Evolutionary conservation across 108 stramenopile species (phyloP).

Genomic region (Fragilaria crotonensis): DNA sequence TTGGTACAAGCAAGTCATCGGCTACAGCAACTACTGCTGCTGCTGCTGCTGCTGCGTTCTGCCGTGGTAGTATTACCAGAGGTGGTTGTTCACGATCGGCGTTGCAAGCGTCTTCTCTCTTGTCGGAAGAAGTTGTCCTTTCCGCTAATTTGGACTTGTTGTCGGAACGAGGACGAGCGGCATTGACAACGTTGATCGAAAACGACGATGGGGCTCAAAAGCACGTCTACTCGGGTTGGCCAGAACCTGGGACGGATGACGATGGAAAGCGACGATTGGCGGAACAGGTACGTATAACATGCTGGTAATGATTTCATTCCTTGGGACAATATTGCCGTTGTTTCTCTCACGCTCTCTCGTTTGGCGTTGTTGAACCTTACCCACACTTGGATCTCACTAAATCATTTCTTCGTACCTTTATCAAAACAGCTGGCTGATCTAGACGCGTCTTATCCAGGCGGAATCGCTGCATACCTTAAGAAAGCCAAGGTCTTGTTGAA

Average conservation of each 20-base stretch:
- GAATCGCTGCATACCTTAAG: constrained; percentile 79
- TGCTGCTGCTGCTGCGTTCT: no score
- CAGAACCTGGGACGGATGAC: constrained; percentile 66
- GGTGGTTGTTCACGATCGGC: no score
- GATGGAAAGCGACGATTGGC: constrained; percentile 62
- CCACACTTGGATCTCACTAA: neutral
- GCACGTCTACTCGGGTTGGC: constrained; percentile 90
- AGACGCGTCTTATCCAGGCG: constrained; percentile 91
- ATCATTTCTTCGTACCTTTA: no score
- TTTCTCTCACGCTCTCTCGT: neutral
- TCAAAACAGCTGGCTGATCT: constrained; percentile 65
- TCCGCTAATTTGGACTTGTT: constrained; percentile 55
- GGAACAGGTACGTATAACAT: constrained; percentile 61
- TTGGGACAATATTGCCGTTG: neutral
- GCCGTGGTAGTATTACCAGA: no score
- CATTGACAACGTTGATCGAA: constrained; percentile 47
- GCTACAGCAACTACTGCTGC: no score
- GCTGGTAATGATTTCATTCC: neutral
- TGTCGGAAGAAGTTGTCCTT: constrained; percentile 23
- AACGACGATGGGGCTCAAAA: constrained; percentile 37
- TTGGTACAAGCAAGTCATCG: no score
- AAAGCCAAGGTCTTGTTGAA: constrained; percentile 83
- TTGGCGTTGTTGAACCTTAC: neutral
- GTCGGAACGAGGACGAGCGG: constrained; percentile 50
- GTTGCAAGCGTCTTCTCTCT: no score